These are phyloP conservation scores for Cenchrus purpureus DNA, from an alignment of 176 grass and related monocot species.

Conservation along the genomic window DNA sequence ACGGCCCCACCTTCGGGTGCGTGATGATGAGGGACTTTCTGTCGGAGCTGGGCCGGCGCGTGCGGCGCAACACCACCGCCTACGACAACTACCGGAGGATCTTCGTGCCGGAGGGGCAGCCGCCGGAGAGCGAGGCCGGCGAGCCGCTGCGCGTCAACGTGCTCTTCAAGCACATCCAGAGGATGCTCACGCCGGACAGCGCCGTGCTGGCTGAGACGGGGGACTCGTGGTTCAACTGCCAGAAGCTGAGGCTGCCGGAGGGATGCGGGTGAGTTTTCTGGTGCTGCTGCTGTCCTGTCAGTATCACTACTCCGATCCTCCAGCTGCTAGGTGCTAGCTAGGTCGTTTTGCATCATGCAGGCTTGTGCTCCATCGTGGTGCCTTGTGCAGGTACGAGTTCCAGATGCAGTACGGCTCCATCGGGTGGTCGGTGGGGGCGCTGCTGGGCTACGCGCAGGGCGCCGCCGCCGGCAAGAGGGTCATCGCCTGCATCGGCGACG, in stretches of 20 bases:
- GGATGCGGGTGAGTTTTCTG: slow-evolving; percentile 52
- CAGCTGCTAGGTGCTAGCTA: too few relatives aligned
- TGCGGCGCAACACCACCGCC: slow-evolving; percentile 61
- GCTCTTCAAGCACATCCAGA: slow-evolving; percentile 82
- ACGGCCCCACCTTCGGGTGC: slow-evolving; percentile 75
- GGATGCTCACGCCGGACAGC: slow-evolving; percentile 52
- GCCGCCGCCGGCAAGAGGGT: slow-evolving; percentile 48
- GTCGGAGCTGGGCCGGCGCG: slow-evolving; percentile 40
- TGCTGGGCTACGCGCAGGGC: slow-evolving; percentile 75
- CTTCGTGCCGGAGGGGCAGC: slow-evolving; percentile 65
- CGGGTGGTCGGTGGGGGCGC: slow-evolving; percentile 72
- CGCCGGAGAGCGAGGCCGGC: slow-evolving; percentile 17
- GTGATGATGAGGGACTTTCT: slow-evolving; percentile 79
- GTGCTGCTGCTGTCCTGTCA: too few relatives aligned
- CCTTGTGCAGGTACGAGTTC: slow-evolving; percentile 66
- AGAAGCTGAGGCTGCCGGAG: slow-evolving; percentile 71
- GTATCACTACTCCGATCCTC: too few relatives aligned
- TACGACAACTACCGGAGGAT: slow-evolving; percentile 71
- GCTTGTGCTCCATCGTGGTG: not conserved
- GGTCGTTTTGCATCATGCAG: too few relatives aligned
- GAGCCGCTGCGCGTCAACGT: slow-evolving; percentile 76
- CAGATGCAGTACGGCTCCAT: slow-evolving; percentile 93
- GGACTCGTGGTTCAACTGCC: slow-evolving; percentile 93
- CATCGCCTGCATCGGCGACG: slow-evolving; percentile 77
- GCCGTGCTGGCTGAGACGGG: slow-evolving; percentile 76